Base-by-base conservation (phyloP, 2,329 filamentous ascomycete genomes). In the Diaporthe vaccinii region DNA sequence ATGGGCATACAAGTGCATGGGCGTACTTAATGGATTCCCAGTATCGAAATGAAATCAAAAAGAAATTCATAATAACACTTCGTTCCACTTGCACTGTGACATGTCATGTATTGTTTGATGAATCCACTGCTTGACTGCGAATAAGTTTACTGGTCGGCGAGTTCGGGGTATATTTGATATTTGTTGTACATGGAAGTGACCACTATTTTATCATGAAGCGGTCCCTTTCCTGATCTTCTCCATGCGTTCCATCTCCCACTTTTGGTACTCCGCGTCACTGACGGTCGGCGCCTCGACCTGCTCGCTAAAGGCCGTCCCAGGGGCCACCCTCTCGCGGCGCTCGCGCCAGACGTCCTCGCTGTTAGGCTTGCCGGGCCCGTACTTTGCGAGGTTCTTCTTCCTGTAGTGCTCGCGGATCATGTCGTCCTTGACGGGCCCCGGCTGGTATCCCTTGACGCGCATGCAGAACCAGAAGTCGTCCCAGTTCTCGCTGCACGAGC, bases 401-500 rank as follows among this genome's bases (percentile, higher is more conserved):
- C 91, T 87, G 84, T 96, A 95, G 84, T 93, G 91, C 65, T 91
- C 91, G 76, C 88, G 87, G 73, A 97, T 89, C 79, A 89, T 87
- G 71, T 87, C 89, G 76, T 90, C 91, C 80, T 91, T 91, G 78
- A 91, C 86, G 58, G 88, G 85, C 34, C 90, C 89, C 0, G 88
- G 84, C 20, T 51, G 28, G 80, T 91, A 91, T 2, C 89, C 89
- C 80, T 93, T 92, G 51, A 92, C 92, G 78, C 94, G 92, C 96
- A 98, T 98, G 88, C 97, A 99, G 86, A 98, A 96, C 94, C 96
- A 98, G 85, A 98, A 98, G 84, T 98, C 94, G 76, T 93, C 90
- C 95, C 96, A 98, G 77, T 95, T 92, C 78, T 97, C 93, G 77
- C 88, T 91, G 88, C 97, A 99, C 4, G 90, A 89, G 59, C 93